phyloP scores from a whole-genome alignment of 495 filamentous ascomycete species.

The Penicillium tannophilum region DNA sequence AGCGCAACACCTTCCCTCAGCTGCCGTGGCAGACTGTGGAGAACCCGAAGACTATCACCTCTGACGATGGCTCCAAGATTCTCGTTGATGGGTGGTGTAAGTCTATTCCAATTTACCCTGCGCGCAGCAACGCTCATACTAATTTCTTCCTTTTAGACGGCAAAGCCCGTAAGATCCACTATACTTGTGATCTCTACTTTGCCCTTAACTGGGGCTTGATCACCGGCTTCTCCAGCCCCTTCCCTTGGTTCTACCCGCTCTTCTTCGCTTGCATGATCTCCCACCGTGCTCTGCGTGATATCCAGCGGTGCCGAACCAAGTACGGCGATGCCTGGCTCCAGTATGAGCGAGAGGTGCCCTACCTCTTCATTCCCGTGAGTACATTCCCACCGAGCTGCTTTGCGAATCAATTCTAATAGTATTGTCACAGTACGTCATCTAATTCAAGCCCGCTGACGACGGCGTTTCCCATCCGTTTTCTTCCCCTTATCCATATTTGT shows the following conservation, averaged over 20 bases:
- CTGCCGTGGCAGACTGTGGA: slow-evolving; percentile 84
- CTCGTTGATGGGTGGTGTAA: slow-evolving; percentile 89
- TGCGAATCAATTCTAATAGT: background rate
- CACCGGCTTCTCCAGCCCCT: slow-evolving; percentile 73
- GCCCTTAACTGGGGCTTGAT: slow-evolving; percentile 64
- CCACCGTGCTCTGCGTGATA: slow-evolving; percentile 85
- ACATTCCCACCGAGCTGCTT: background rate
- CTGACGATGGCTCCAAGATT: slow-evolving; percentile 75
- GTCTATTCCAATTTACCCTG: slow-evolving; percentile 23
- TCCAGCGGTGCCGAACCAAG: slow-evolving; percentile 78
- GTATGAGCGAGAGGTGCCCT: slow-evolving; percentile 86
- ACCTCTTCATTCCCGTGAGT: slow-evolving; percentile 95
- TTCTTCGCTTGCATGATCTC: slow-evolving; percentile 93
- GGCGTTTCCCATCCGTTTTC: background rate
- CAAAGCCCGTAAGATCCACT: slow-evolving; percentile 92
- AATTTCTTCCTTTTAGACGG: slow-evolving; percentile 48
- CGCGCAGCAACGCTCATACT: slow-evolving; percentile 7
- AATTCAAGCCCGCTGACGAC: slow-evolving; percentile 12
- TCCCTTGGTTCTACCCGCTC: slow-evolving; percentile 95
- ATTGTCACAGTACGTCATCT: slow-evolving; percentile 38
- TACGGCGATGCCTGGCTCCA: slow-evolving; percentile 92
- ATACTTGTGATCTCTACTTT: slow-evolving; percentile 88
- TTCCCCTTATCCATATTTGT: slow-evolving; percentile 14
- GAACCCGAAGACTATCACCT: slow-evolving; percentile 86
- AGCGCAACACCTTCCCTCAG: slow-evolving; percentile 88